Evolutionary conservation across 352 stramenopile genomes (phyloP).

Genomic region (Pythium graminicola): DNA sequence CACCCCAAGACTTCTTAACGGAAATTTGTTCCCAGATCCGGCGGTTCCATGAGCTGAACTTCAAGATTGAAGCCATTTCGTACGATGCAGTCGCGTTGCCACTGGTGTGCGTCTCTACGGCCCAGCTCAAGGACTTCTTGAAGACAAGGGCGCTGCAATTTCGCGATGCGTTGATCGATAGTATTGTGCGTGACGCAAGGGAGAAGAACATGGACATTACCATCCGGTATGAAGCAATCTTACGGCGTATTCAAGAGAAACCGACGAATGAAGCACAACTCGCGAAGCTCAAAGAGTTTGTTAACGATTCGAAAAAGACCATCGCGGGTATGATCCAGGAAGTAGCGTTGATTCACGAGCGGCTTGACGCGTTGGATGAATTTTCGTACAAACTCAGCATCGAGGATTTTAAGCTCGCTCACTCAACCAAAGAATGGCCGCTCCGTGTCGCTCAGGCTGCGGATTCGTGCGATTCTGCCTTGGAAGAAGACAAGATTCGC

Average conservation of each 20-base stretch:
- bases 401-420: conserved; percentile 87
- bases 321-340: conserved; percentile 74
- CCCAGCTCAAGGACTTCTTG: conserved; percentile 59
- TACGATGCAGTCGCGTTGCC: conserved; percentile 74
- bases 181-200: conserved; percentile 66
- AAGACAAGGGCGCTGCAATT: conserved; percentile 62
- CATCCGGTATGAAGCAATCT: conserved; percentile 81
- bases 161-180: conserved; percentile 72
- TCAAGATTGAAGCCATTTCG: conserved; percentile 51
- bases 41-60: conserved; percentile 63
- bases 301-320: conserved; percentile 71
- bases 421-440: conserved; percentile 86
- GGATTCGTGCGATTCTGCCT: conserved; percentile 79
- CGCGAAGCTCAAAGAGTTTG: conserved; percentile 85
- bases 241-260: conserved; percentile 88
- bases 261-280: conserved; percentile 90
- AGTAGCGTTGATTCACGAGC: conserved; percentile 65
- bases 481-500: conserved; percentile 89
- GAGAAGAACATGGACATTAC: conserved; percentile 87
- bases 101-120: conserved; percentile 73
- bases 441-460: conserved; percentile 72
- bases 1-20: conserved; percentile 27
- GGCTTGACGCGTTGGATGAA: conserved; percentile 66
- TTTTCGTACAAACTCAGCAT: conserved; percentile 82
- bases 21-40: conserved; percentile 65